Evolutionary conservation across 495 filamentous ascomycete species (phyloP), one percentile per base, ranked within the genome.

Genomic region (Cenococcum geophilum): DNA sequence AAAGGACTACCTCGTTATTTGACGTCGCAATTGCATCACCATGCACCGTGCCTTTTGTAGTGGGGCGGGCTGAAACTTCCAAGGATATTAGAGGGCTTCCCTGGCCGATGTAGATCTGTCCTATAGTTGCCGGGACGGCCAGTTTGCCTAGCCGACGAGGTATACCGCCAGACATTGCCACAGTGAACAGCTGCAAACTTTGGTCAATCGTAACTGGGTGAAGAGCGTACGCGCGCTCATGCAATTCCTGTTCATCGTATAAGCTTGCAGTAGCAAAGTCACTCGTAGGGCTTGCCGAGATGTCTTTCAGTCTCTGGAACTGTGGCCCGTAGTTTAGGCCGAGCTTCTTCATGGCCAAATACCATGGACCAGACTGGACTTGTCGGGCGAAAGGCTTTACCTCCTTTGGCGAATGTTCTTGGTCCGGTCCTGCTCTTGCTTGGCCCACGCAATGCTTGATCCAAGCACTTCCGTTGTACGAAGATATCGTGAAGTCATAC

Each of bases 151-250:
- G 14, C 32, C 25, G 8, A 51, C 23, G 18, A 10, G 48, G n/a
- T 20, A 8, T 6, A 18, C 48, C 48, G 8, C 21, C 20, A 53
- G 40, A 35, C 23, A 35, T 47, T 18, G 66, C 65, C 21, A 65
- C 37, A 50, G 59, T 16, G 5, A 48, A 23, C 10, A 65, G 58
- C 42, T 68, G 67, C 14, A 69, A 51, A 25, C 21, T 23, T 11
- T 40, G 37, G 43, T 71, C 69, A 1, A 71, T 35, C 4, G 68
- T 34, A 5, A 67, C 40, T 11, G 69, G 69, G 53, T 71, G 67
- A 9, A 70, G 51, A 5, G 51, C 51, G 35, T 69, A 59, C 14
- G 35, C 40, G 20, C 57, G 43, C 27, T 60, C 60, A 16, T 18
- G 50, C 18, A 8, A 53, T 54, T 52, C 65, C 20, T 34, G 40